Evolutionary conservation across 164 flowering plant species (phyloP).

Genomic region (Saururus chinensis): DNA sequence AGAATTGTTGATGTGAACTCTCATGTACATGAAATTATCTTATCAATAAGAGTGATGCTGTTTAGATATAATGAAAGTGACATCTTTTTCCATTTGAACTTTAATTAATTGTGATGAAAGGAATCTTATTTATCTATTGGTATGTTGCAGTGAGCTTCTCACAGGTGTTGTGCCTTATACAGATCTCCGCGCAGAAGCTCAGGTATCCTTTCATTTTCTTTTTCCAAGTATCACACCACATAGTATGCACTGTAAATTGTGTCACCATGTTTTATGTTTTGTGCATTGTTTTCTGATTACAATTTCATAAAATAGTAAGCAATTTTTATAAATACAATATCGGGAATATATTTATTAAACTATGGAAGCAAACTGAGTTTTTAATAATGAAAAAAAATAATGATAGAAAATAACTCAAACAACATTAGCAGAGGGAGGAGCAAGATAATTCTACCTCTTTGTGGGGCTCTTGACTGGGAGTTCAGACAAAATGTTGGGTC

Average conservation of each 20-base stretch:
- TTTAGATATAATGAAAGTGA: background rate
- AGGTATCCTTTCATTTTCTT: slow-evolving; percentile 29
- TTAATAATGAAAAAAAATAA: too few species aligned
- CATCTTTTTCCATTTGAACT: background rate
- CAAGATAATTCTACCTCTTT: too few species aligned
- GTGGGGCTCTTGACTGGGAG: too few species aligned
- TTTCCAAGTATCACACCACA: background rate
- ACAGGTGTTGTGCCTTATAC: slow-evolving; percentile 95
- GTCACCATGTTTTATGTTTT: background rate
- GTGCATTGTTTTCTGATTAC: too few species aligned
- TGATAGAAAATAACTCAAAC: too few species aligned
- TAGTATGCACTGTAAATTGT: background rate
- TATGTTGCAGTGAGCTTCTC: slow-evolving; percentile 75
- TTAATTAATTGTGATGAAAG: background rate
- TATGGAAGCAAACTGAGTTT: too few species aligned
- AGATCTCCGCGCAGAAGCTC: slow-evolving; percentile 88
- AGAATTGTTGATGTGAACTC: background rate
- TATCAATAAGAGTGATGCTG: too few species aligned
- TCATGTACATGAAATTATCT: background rate
- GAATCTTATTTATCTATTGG: slow-evolving; percentile 2
- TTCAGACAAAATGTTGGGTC: too few species aligned
- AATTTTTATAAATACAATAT: too few species aligned
- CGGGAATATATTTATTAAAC: too few species aligned
- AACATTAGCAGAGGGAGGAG: too few species aligned
- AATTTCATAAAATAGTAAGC: too few species aligned